phyloP scores from a whole-genome alignment of 2,329 filamentous ascomycete species.

The Phyllosticta citriasiana region DNA sequence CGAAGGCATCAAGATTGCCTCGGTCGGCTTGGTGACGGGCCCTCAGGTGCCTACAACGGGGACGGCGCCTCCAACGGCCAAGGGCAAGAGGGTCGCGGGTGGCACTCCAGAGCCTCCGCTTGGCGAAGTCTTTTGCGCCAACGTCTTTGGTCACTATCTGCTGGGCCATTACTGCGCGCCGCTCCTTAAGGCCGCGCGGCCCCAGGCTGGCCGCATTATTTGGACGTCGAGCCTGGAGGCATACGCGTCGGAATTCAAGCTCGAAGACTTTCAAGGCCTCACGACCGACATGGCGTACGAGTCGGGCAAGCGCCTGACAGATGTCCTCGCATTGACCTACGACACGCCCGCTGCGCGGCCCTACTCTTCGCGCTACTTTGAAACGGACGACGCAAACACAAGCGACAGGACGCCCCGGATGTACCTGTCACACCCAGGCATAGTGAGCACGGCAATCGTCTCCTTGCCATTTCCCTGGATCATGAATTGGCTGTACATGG shows the following conservation, averaged over 20 bases:
- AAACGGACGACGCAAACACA: constrained; percentile 11
- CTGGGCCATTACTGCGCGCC: constrained; percentile 72
- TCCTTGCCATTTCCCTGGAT: constrained; percentile 61
- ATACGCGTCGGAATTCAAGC: constrained; percentile 44
- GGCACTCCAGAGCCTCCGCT: constrained; percentile 45
- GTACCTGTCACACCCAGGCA: constrained; percentile 77
- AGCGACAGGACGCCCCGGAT: constrained; percentile 43
- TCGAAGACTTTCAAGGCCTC: constrained; percentile 69
- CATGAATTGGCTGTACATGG: constrained; percentile 57
- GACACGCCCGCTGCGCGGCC: constrained; percentile 53
- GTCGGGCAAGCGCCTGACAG: constrained; percentile 75
- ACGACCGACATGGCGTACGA: constrained; percentile 61
- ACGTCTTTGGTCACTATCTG: constrained; percentile 92
- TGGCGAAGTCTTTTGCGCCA: constrained; percentile 79
- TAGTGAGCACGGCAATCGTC: constrained; percentile 74
- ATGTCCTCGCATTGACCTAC: constrained; percentile 67
- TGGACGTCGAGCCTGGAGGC: constrained; percentile 84
- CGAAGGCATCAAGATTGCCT: constrained; percentile 57
- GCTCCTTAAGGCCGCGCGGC: constrained; percentile 47
- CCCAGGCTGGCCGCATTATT: constrained; percentile 55
- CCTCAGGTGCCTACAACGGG: constrained; percentile 36
- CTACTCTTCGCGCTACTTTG: constrained; percentile 49
- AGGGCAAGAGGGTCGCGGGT: constrained; percentile 13
- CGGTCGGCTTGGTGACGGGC: constrained; percentile 44
- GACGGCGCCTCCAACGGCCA: constrained; percentile 12